These are phyloP conservation scores for Nicotiana benthamiana DNA, from an alignment of 257 asterid species.

Conservation along the genomic window DNA sequence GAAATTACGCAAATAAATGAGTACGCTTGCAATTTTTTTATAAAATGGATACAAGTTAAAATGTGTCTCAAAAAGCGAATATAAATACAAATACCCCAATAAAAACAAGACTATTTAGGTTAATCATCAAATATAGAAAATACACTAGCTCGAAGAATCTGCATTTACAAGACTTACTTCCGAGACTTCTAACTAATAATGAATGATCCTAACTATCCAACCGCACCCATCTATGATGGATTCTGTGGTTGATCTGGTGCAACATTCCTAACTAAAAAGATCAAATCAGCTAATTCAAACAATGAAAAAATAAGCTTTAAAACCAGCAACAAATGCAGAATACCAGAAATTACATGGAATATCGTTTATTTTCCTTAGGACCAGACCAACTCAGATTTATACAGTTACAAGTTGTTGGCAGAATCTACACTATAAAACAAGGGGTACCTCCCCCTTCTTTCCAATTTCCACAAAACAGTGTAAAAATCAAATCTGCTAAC, in stretches of 20 bases:
- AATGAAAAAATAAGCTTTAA: background rate
- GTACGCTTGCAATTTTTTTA: too few species aligned
- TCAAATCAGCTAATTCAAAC: background rate
- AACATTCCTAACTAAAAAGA: background rate
- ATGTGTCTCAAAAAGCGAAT: too few species aligned
- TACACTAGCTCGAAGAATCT: background rate
- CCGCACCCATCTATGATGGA: too few species aligned
- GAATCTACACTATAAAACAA: background rate
- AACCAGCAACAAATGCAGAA: background rate
- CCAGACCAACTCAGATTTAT: slow-evolving; percentile 5
- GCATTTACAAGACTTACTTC: background rate
- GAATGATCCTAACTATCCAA: too few species aligned
- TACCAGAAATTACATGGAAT: background rate
- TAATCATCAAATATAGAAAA: too few species aligned
- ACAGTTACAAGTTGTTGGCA: slow-evolving; percentile 4
- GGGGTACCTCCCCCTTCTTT: background rate
- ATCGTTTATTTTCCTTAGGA: background rate
- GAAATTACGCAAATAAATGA: too few species aligned
- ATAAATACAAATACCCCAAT: too few species aligned
- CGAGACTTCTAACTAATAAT: background rate
- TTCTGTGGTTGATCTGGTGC: background rate
- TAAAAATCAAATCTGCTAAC: background rate
- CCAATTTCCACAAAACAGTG: background rate
- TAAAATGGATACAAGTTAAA: too few species aligned
- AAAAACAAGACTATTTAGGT: too few species aligned